Evolutionary conservation across 306 rosid genomes (phyloP), one percentile per base, ranked within the genome.

Genomic region (Cotoneaster glaucophyllus): DNA sequence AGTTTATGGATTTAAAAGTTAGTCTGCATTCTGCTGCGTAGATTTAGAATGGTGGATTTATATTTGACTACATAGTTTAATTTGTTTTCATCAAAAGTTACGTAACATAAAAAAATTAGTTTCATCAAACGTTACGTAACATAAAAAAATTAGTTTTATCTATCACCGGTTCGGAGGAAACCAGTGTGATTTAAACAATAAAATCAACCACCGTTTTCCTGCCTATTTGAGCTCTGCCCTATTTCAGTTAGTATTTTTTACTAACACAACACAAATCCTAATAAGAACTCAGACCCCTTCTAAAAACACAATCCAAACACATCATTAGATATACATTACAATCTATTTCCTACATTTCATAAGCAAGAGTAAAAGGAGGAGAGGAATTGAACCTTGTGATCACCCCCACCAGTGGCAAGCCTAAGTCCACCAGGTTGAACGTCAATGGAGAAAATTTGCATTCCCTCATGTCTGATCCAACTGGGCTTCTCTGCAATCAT

Each of bases 331-430:
- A 73, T 44, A 39, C 39, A 8, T 22, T 11, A 1, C n/a, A 58
- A 25, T 39, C 34, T 22, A 41, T 8, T 2, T 73, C 56, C 41
- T 24, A 66, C 75, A 70, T 34, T 77, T 56, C 65, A 64, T 29
- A 52, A 68, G 11, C 54, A 14, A 67, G 31, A 76, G 70, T 4
- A 75, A 5, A 44, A 37, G 68, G 67, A 52, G 17, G 28, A 61
- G 52, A 73, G 53, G 68, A 67, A 63, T 58, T 79, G 78, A 63
- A 90, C 99, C 97, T 95, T 95, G 81, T 95, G 97, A 88, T 95
- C 99, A 77, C 99, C 99, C 65, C 99, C 99, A 57, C 99, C 99
- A 80, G 99, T 92, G 15, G 97, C 96, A 28, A 95, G 87, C 82
- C 99, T 83, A 54, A 89, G 89, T 8, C 97, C 97, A 15, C 97